These are phyloP conservation scores for Naganishia onofrii DNA, from an alignment of 768 basidiomycete species.

Conservation along the genomic window DNA sequence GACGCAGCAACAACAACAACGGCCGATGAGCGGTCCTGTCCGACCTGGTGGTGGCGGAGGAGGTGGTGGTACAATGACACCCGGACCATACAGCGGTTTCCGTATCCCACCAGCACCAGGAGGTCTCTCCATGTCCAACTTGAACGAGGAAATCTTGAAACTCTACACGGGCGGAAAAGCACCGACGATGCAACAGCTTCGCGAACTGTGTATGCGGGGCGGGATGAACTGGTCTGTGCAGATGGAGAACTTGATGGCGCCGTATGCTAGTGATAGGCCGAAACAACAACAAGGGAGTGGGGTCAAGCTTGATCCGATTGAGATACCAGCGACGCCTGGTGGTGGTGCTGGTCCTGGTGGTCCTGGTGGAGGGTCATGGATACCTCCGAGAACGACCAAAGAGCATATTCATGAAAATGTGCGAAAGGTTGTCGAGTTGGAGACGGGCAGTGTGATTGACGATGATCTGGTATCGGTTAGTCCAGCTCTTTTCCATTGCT, in stretches of 20 bases:
- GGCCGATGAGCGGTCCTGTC: not conserved
- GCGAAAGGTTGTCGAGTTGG: not conserved
- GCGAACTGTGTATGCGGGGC: slow-evolving; percentile 14
- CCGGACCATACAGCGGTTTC: slow-evolving; percentile 9
- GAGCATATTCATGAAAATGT: slow-evolving; percentile 23
- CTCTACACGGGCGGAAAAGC: slow-evolving; percentile 20
- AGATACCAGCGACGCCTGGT: slow-evolving; percentile 8
- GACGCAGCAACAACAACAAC: slow-evolving; percentile 15
- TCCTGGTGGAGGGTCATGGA: not conserved
- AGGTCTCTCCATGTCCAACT: slow-evolving; percentile 15
- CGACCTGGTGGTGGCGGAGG: not conserved
- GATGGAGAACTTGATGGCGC: slow-evolving; percentile 11
- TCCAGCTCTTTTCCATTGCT: no score
- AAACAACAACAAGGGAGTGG: slow-evolving; percentile 13
- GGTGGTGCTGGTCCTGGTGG: not conserved
- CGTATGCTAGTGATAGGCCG: slow-evolving; percentile 19
- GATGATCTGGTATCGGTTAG: slow-evolving; percentile 16
- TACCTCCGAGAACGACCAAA: not conserved
- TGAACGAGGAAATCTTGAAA: slow-evolving; percentile 20
- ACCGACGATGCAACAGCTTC: slow-evolving; percentile 13
- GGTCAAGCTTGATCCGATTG: slow-evolving; percentile 14
- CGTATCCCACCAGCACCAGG: slow-evolving; percentile 13
- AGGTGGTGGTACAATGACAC: not conserved
- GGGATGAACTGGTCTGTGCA: slow-evolving; percentile 16
- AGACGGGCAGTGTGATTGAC: not conserved